Evolutionary conservation across 306 rosid species (phyloP).

Genomic region (Arachis hypogaea): DNA sequence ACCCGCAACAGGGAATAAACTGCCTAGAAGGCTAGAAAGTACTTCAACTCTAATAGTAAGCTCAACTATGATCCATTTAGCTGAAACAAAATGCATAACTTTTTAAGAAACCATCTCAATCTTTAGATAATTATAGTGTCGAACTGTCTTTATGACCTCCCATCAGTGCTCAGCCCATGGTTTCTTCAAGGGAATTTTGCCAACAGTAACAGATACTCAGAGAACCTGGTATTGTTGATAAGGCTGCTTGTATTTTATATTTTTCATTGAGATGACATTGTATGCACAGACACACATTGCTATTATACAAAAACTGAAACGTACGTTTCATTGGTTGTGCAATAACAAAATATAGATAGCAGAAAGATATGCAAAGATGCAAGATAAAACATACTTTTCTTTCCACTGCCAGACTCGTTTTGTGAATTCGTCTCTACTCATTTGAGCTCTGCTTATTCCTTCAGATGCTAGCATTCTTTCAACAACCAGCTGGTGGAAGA

Average conservation of each 20-base stretch:
- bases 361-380: slow-evolving; percentile 39
- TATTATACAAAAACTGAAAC: neutral
- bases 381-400: slow-evolving; percentile 69
- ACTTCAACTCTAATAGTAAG: neutral
- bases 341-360: slow-evolving; percentile 29
- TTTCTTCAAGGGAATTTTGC: neutral
- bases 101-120: neutral
- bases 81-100: neutral
- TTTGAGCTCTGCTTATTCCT: slow-evolving; percentile 79
- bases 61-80: neutral
- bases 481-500: slow-evolving; percentile 82
- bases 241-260: too few species aligned
- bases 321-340: slow-evolving; percentile 12
- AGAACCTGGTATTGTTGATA: neutral
- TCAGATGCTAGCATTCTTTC: slow-evolving; percentile 94
- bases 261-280: neutral
- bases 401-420: slow-evolving; percentile 95
- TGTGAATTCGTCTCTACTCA: slow-evolving; percentile 86
- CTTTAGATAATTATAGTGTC: neutral
- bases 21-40: neutral
- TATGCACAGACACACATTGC: neutral
- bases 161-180: neutral
- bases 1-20: neutral
- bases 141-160: neutral
- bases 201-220: neutral